Conservation (phyloP, 371 early-diverging fungal genomes). For the Saksenaea oblongispora region DNA sequence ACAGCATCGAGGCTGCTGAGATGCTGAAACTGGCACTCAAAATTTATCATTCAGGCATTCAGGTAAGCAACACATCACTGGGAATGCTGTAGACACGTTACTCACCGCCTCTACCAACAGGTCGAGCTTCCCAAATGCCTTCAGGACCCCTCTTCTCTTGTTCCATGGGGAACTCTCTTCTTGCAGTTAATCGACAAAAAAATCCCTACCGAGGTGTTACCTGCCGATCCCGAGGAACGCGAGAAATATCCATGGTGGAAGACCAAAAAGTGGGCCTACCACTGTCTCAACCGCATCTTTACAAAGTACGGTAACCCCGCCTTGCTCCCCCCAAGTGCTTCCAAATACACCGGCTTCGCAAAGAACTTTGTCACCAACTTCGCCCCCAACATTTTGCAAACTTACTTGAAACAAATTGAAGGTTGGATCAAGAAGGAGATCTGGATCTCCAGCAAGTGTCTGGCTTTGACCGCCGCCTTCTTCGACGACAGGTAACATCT, state of each 20-base stretch:
- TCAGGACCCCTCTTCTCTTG: constrained; percentile 67
- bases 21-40: constrained; percentile 82
- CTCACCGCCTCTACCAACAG: too few relatives aligned
- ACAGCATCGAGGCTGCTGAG: constrained; percentile 76
- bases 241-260: constrained; percentile 87
- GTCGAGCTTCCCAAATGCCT: constrained; percentile 67
- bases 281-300: constrained; percentile 81
- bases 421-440: constrained; percentile 61
- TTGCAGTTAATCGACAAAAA: constrained; percentile 73
- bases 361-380: constrained; percentile 78
- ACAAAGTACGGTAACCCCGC: constrained; percentile 78
- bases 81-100: too few relatives aligned
- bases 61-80: constrained; percentile 40
- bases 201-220: constrained; percentile 54
- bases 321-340: constrained; percentile 50
- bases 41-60: constrained; percentile 74
- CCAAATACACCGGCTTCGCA: constrained; percentile 73
- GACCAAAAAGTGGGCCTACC: constrained; percentile 92
- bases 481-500: constrained; percentile 45
- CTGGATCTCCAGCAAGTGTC: constrained; percentile 63
- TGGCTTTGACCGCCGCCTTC: constrained; percentile 55
- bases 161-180: constrained; percentile 87
- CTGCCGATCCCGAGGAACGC: constrained; percentile 66
- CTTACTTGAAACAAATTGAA: constrained; percentile 80
- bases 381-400: constrained; percentile 81